Conservation (phyloP, 805 yeast species). For the Candida tallmaniae region DNA sequence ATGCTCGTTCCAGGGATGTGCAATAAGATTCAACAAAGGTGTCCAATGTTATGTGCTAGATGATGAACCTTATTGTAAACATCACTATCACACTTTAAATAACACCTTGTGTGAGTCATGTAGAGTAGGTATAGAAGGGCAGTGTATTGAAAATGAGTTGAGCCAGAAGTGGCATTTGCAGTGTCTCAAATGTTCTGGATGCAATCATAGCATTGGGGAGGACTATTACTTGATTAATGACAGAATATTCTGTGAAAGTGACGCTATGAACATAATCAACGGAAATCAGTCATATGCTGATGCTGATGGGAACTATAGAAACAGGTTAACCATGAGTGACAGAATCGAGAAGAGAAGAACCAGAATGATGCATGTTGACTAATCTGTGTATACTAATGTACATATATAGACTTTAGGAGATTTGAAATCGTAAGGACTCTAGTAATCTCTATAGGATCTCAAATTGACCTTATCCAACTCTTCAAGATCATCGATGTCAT, state of each 20-base stretch:
- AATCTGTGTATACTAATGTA: slow-evolving; percentile 5
- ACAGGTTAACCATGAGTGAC: slow-evolving; percentile 23
- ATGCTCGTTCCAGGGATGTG: slow-evolving; percentile 57
- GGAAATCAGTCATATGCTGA: slow-evolving; percentile 20
- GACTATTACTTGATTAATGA: slow-evolving; percentile 55
- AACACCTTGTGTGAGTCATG: slow-evolving; percentile 73
- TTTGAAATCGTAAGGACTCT: background rate
- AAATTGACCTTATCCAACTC: slow-evolving; percentile 2
- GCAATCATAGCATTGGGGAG: slow-evolving; percentile 44
- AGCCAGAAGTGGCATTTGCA: slow-evolving; percentile 67
- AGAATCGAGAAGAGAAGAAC: slow-evolving; percentile 43
- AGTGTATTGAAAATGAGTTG: slow-evolving; percentile 75
- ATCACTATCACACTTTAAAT: slow-evolving; percentile 72
- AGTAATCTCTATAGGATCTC: slow-evolving; percentile 10
- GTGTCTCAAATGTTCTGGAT: slow-evolving; percentile 67
- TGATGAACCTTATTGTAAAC: slow-evolving; percentile 78
- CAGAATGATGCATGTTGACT: slow-evolving; percentile 33
- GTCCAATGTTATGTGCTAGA: slow-evolving; percentile 70
- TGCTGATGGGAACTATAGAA: slow-evolving; percentile 15
- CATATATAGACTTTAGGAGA: too few relatives aligned
- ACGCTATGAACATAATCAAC: slow-evolving; percentile 27
- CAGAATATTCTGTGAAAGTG: slow-evolving; percentile 48
- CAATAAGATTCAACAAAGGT: slow-evolving; percentile 50
- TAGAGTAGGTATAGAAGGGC: slow-evolving; percentile 78
- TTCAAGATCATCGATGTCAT: slow-evolving; percentile 1